These are phyloP conservation scores for Sporisorium graminicola DNA, from an alignment of 1,284 basidiomycete species.

Conservation along the genomic window DNA sequence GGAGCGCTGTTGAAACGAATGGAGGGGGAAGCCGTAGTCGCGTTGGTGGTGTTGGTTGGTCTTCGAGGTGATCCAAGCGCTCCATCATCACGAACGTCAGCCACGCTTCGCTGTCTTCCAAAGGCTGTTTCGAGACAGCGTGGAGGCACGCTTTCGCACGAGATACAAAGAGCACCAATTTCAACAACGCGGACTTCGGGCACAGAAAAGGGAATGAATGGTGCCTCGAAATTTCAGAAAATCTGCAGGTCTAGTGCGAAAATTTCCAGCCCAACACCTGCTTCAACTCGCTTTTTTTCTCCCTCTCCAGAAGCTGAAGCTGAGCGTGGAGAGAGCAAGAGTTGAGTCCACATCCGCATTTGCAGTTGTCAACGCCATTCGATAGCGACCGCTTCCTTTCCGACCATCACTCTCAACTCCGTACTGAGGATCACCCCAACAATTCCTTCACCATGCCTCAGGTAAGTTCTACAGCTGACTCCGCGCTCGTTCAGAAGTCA, in stretches of 20 bases:
- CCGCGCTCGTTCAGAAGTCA: too few species aligned
- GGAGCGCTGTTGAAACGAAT: not conserved
- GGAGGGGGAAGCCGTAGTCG: not conserved
- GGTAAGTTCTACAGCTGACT: slow-evolving; percentile 20
- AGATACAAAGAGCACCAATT: not conserved
- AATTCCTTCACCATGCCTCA: slow-evolving; percentile 46
- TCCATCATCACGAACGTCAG: not conserved
- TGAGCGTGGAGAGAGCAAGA: slow-evolving; percentile 4
- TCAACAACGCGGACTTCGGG: not conserved
- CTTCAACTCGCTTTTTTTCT: not conserved
- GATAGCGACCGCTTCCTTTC: slow-evolving; percentile 1
- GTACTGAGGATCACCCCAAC: slow-evolving; percentile 9
- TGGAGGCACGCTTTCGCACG: slow-evolving; percentile 10
- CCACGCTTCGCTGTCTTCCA: slow-evolving; percentile 1
- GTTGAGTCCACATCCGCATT: slow-evolving; percentile 4
- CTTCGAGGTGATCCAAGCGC: slow-evolving; percentile 36
- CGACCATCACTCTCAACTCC: slow-evolving; percentile 7
- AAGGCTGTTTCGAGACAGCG: not conserved
- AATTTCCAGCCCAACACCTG: not conserved
- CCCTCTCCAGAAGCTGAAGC: not conserved
- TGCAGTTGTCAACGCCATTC: slow-evolving; percentile 1
- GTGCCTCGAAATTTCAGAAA: slow-evolving; percentile 3
- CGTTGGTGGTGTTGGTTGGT: not conserved
- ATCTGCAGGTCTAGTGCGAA: slow-evolving; percentile 1
- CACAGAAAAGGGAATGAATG: not conserved